Base-by-base conservation (phyloP, 257 asterid species). In the Fraxinus pennsylvanica region DNA sequence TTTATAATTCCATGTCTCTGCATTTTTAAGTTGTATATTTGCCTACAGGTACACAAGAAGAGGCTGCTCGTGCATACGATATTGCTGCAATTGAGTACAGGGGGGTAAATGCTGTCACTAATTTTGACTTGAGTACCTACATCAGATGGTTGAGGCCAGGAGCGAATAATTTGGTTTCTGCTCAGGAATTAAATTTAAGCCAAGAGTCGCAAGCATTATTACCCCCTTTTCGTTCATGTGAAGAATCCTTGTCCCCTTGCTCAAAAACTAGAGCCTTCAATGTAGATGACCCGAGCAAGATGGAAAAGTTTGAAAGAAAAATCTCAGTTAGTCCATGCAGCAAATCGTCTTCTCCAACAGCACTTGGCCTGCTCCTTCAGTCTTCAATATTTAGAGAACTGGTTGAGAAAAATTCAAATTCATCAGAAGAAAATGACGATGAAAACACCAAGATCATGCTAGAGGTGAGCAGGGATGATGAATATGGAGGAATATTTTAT, bases 11-110 rank as follows among this genome's bases (percentile, higher is more conserved):
- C 38, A 50, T 19, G 68, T 47, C 21, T 19, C 21, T 15, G 17
- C 59, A 33, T 71, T 54, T 14, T 50, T 38, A 81, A 52, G 6
- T 1, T 52, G 36, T 6, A 0, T 1, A 2, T 75, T 47, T 65
- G 22, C 50, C 29, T 66, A 30, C 72, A 89, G 94, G 86, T 74
- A 90, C 89, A 10, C 91, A 90, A 77, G 94, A 90, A 77, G 94
- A 90, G 81, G 94, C 94, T 30, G 92, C 94, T 19, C 84, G 84
- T n/a, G 94, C 94, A 25, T 90, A 90, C 68, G 94, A 89, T 29
- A 90, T 81, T 22, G 92, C 94, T 78, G 94, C 94, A 9, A 88
- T 89, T 59, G 92, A 89, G 68, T 83, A 89, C 83, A 79, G 94
- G 72, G 92, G 94, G 39, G 78, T 82, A 32, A 86, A 88, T 5